Conservation (phyloP, 805 yeast species). For the Candida nitratophila region DNA sequence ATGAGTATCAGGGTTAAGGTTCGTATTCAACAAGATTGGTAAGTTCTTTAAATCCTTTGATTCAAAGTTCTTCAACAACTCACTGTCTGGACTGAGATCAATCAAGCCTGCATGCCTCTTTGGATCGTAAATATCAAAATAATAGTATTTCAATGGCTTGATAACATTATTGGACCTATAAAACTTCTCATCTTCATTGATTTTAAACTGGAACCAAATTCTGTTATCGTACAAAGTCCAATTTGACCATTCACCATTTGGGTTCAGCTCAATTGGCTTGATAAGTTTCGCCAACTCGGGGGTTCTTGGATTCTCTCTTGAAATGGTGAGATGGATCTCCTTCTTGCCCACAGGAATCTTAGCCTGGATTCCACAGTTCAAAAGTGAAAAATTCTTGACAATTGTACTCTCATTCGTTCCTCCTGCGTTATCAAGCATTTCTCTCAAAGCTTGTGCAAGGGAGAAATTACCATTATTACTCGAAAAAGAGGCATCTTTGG, state of each 20-base stretch:
- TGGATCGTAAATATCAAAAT: background rate
- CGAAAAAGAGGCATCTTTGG: conserved; percentile 3
- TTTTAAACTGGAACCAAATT: conserved; percentile 2
- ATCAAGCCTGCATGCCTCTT: background rate
- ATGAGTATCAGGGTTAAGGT: background rate
- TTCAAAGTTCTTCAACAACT: background rate
- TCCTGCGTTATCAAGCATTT: background rate
- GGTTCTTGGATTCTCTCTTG: background rate
- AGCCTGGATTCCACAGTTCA: too few relatives aligned
- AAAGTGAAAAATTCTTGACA: background rate
- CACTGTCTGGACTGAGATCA: background rate
- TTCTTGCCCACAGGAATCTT: background rate
- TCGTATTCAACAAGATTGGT: background rate
- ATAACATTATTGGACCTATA: background rate
- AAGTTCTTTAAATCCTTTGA: background rate
- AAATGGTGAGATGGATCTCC: background rate
- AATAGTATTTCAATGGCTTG: background rate
- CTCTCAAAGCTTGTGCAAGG: background rate
- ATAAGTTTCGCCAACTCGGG: background rate
- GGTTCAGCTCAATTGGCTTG: background rate
- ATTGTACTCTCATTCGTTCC: background rate
- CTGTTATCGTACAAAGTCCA: conserved; percentile 8
- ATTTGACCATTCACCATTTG: background rate
- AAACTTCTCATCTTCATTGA: background rate
- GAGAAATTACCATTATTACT: background rate